Conservation (phyloP, 345 rosid genomes). For the Orychophragmus violaceus region DNA sequence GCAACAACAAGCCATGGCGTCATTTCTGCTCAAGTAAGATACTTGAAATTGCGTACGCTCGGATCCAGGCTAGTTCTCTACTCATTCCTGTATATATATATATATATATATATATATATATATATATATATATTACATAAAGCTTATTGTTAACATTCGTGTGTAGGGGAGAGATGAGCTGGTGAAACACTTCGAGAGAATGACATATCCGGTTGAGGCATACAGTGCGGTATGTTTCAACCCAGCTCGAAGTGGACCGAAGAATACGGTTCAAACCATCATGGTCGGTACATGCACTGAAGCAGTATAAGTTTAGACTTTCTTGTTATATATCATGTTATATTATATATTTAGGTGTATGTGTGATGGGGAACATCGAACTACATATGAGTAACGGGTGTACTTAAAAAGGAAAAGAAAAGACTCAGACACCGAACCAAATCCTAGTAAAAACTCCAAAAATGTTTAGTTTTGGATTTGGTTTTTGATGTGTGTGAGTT, state of each 20-base stretch:
- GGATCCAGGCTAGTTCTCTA: constrained; percentile 50
- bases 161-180: constrained; percentile 48
- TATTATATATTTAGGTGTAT: neutral
- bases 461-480: constrained; percentile 25
- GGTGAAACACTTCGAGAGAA: constrained; percentile 37
- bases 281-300: constrained; percentile 19
- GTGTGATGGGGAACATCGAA: neutral
- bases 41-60: constrained; percentile 47
- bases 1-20: constrained; percentile 42
- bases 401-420: neutral
- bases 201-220: constrained; percentile 39
- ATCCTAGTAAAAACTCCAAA: constrained; percentile 8
- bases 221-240: constrained; percentile 42
- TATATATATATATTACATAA: neutral
- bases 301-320: neutral
- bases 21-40: constrained; percentile 44
- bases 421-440: constrained; percentile 33
- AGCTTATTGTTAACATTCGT: neutral
- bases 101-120: neutral
- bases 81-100: neutral
- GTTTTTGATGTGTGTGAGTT: constrained; percentile 29
- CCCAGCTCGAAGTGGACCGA: constrained; percentile 47
- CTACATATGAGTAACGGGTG: neutral
- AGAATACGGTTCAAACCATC: neutral
- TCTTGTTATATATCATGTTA: neutral